Percentiles rank a stretch among this genome's conserved stretches.
phyloP scores from a whole-genome alignment of 176 grass and related monocot genomes.

The Neostapfia colusana region DNA sequence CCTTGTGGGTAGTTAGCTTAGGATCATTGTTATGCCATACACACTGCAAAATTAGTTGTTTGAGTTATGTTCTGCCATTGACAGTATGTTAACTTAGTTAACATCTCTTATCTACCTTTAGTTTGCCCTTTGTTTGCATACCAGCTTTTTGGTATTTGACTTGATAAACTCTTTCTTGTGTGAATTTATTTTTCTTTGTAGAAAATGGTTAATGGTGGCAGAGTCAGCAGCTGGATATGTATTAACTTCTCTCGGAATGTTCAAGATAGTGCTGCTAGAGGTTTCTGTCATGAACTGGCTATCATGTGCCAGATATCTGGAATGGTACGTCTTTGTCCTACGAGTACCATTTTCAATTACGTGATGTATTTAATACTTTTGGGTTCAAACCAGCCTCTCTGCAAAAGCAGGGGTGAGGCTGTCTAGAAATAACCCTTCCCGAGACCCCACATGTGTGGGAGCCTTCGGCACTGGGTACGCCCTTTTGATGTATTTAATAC shows the following conservation, averaged over 20 bases:
- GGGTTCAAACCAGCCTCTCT: no score
- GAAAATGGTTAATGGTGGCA: slow-evolving; percentile 90
- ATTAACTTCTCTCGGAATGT: slow-evolving; percentile 80
- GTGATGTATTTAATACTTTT: not conserved
- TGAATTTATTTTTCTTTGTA: slow-evolving; percentile 36
- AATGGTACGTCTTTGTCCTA: slow-evolving; percentile 55
- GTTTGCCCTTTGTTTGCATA: not conserved
- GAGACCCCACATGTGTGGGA: no score
- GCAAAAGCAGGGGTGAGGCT: no score
- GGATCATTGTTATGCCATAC: not conserved
- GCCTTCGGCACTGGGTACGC: no score
- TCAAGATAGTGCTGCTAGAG: slow-evolving; percentile 71
- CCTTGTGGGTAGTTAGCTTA: not conserved
- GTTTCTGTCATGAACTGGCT: slow-evolving; percentile 73
- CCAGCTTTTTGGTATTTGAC: not conserved
- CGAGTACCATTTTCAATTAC: not conserved
- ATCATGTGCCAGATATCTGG: slow-evolving; percentile 89
- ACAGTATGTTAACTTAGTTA: not conserved
- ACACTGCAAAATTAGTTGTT: slow-evolving; percentile 3
- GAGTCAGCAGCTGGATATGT: slow-evolving; percentile 68
- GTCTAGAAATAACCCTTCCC: no score
- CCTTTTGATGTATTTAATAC: not conserved
- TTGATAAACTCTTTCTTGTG: slow-evolving; percentile 20
- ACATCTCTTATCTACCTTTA: slow-evolving; percentile 9
- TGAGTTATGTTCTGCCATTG: not conserved